These are phyloP conservation scores for Aspergillus olivimuriae DNA, from an alignment of 495 filamentous ascomycete species.

Conservation along the genomic window DNA sequence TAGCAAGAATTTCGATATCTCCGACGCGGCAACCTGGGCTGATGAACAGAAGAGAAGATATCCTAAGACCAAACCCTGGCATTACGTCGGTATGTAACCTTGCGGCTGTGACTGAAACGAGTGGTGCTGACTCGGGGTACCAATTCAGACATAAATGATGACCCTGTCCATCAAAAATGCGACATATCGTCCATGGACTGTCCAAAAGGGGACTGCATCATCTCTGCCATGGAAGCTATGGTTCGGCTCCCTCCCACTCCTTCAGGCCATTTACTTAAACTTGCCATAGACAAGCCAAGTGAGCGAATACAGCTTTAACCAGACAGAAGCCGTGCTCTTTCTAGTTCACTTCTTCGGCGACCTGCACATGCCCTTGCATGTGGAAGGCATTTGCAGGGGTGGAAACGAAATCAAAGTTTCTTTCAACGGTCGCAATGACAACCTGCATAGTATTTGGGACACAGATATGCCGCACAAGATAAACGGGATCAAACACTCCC, in stretches of 20 bases:
- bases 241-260: background rate
- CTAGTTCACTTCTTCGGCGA: conserved; percentile 11
- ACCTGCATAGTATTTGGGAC: conserved; percentile 4
- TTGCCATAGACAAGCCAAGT: background rate
- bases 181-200: no score
- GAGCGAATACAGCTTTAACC: no score
- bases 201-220: background rate
- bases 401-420: conserved; percentile 6
- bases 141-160: background rate
- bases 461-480: conserved; percentile 1
- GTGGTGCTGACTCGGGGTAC: no score
- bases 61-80: background rate
- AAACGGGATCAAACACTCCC: background rate
- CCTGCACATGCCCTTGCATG: conserved; percentile 9
- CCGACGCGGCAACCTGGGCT: background rate
- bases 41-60: background rate
- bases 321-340: conserved; percentile 6
- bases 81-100: background rate
- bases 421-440: conserved; percentile 5
- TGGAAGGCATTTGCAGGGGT: conserved; percentile 3
- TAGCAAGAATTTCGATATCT: background rate
- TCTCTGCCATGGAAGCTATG: background rate
- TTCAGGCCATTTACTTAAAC: no score
- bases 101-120: no score
- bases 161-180: background rate